Evolutionary conservation across 805 yeast species (phyloP).

Genomic region (Saccharomycopsis sp.): DNA sequence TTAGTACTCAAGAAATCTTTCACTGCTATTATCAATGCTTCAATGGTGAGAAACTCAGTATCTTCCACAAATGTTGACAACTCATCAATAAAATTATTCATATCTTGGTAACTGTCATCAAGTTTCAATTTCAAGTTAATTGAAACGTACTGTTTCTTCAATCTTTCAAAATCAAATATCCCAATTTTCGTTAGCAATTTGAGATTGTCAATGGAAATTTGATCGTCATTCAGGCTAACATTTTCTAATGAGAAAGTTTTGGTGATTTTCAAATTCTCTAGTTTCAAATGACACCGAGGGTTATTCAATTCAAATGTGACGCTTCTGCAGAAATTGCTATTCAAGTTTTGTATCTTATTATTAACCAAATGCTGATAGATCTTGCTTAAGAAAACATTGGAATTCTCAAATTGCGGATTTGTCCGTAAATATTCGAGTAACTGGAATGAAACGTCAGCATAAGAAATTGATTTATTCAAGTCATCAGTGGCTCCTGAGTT

Average conservation of each 20-base stretch:
- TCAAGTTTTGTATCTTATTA: slow-evolving; percentile 31
- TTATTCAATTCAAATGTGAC: slow-evolving; percentile 29
- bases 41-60: slow-evolving; percentile 87
- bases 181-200: slow-evolving; percentile 77
- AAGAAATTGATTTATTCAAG: slow-evolving; percentile 74
- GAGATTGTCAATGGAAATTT: slow-evolving; percentile 41
- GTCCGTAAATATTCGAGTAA: slow-evolving; percentile 46
- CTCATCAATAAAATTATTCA: slow-evolving; percentile 43
- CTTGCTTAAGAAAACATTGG: slow-evolving; percentile 37
- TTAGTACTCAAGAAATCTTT: slow-evolving; percentile 48
- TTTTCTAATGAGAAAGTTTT: slow-evolving; percentile 1
- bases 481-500: slow-evolving; percentile 79
- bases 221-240: slow-evolving; percentile 22
- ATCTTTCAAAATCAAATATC: slow-evolving; percentile 84
- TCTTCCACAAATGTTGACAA: slow-evolving; percentile 58
- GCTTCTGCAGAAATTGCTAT: slow-evolving; percentile 40
- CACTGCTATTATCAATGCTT: slow-evolving; percentile 75
- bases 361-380: slow-evolving; percentile 40
- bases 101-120: slow-evolving; percentile 27
- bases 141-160: slow-evolving; percentile 68
- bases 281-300: slow-evolving; percentile 27
- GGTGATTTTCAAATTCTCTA: slow-evolving; percentile 26
- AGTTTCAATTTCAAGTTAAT: slow-evolving; percentile 48
- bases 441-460: slow-evolving; percentile 73
- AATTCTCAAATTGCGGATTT: slow-evolving; percentile 32